A percentile compares a stretch with the other conserved stretches of the same genome.
These are phyloP conservation scores for Udeniomyces megalosporus DNA, from an alignment of 768 basidiomycete species.

Conservation along the genomic window DNA sequence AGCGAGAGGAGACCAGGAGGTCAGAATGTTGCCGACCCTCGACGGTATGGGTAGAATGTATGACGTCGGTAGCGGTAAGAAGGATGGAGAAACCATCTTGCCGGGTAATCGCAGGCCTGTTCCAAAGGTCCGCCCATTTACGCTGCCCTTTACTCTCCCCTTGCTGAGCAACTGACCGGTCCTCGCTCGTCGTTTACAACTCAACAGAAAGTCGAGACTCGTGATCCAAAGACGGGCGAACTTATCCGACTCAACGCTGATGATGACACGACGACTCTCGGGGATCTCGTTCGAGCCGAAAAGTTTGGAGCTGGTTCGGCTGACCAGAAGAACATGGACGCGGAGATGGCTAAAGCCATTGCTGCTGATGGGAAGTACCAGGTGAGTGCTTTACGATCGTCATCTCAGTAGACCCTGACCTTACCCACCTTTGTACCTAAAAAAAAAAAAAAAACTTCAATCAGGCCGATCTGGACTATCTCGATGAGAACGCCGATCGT, in stretches of 20 bases:
- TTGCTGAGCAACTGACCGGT: neutral
- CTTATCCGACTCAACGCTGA: conserved; percentile 76
- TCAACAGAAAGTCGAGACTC: conserved; percentile 54
- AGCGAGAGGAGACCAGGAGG: conserved; percentile 37
- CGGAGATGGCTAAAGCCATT: conserved; percentile 72
- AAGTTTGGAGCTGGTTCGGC: conserved; percentile 71
- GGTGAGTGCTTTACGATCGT: conserved; percentile 35
- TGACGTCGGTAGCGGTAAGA: conserved; percentile 57
- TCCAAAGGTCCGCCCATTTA: conserved; percentile 38
- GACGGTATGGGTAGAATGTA: conserved; percentile 73
- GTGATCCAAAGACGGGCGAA: conserved; percentile 78
- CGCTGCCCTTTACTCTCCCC: neutral
- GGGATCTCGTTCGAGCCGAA: conserved; percentile 87
- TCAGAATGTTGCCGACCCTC: conserved; percentile 76
- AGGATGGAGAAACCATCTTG: conserved; percentile 38
- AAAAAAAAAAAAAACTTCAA: too few species aligned
- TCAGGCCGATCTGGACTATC: conserved; percentile 77
- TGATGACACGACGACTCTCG: conserved; percentile 69
- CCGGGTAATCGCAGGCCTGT: conserved; percentile 65
- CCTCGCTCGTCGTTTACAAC: neutral
- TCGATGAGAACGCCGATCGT: conserved; percentile 91
- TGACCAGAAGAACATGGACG: conserved; percentile 83
- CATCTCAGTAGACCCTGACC: too few species aligned
- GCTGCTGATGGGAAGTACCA: conserved; percentile 76
- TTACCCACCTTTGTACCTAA: too few species aligned